Percentiles rank a stretch among this genome's conserved stretches.
These are phyloP conservation scores for Apiospora malaysiana DNA, from an alignment of 2,329 filamentous ascomycete genomes.

Conservation along the genomic window DNA sequence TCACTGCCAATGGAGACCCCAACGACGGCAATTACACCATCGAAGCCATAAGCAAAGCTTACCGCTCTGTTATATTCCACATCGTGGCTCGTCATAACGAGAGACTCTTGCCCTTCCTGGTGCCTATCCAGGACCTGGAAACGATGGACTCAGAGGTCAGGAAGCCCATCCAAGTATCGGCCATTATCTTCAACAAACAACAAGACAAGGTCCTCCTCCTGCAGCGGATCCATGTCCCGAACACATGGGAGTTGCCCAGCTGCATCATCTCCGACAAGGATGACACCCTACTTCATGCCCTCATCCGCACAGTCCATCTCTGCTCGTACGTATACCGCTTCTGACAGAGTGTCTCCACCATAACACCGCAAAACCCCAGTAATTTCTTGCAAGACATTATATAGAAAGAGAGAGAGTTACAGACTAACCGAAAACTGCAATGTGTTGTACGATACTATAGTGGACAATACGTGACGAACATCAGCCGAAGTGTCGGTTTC, in stretches of 20 bases:
- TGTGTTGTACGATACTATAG: not conserved
- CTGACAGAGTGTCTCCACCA: not conserved
- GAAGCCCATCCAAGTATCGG: not conserved
- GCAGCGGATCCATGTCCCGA: not conserved
- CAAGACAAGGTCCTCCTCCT: constrained; percentile 1
- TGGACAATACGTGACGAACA: not conserved
- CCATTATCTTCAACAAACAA: not conserved
- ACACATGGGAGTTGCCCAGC: constrained; percentile 9
- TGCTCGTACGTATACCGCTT: not conserved
- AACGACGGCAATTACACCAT: not conserved
- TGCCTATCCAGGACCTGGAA: not conserved
- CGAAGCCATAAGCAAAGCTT: not conserved
- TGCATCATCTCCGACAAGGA: not conserved
- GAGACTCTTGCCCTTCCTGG: not conserved
- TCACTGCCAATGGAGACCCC: not conserved
- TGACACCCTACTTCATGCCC: not conserved
- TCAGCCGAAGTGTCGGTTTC: not conserved
- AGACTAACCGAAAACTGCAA: not conserved
- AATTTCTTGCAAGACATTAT: no score
- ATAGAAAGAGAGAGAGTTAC: no score
- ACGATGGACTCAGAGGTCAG: not conserved
- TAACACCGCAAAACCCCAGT: not conserved
- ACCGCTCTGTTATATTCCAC: not conserved
- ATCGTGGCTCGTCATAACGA: not conserved
- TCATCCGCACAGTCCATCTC: not conserved